phyloP scores from a whole-genome alignment of 1,284 basidiomycete genomes.

The Peniophora sp. region DNA sequence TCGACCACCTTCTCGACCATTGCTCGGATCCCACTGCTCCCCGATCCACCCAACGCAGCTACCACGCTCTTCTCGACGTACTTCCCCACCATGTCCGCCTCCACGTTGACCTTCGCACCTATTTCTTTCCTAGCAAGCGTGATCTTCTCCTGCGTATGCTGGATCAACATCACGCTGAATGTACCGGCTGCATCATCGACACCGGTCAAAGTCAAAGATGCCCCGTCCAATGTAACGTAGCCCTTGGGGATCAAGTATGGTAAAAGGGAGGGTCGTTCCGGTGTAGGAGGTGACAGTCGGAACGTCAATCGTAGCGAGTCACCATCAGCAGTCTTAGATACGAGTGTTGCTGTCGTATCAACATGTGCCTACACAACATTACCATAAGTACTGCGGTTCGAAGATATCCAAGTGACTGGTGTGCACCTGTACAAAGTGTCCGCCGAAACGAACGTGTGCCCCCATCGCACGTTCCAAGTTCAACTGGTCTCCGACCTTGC shows the following conservation, averaged over 20 bases:
- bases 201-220: constrained; percentile 85
- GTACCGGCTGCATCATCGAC: constrained; percentile 66
- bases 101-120: constrained; percentile 87
- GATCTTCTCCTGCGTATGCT: constrained; percentile 88
- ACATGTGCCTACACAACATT: constrained; percentile 72
- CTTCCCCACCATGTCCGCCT: constrained; percentile 91
- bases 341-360: constrained; percentile 79
- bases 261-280: constrained; percentile 57
- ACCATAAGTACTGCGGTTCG: constrained; percentile 1
- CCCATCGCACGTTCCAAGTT: constrained; percentile 97
- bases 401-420: neutral
- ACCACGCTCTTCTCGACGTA: constrained; percentile 78
- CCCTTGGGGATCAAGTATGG: constrained; percentile 94
- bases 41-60: constrained; percentile 61
- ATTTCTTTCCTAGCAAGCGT: constrained; percentile 71
- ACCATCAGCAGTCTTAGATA: constrained; percentile 66
- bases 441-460: constrained; percentile 87
- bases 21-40: constrained; percentile 43
- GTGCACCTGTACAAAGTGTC: constrained; percentile 92
- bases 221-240: constrained; percentile 92
- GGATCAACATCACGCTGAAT: constrained; percentile 94
- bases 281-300: constrained; percentile 58
- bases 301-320: constrained; percentile 84
- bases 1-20: constrained; percentile 72
- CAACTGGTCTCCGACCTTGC: constrained; percentile 74